Base-by-base conservation (phyloP, 192 early-diverging fungal species). In the Coemansia erecta region DNA sequence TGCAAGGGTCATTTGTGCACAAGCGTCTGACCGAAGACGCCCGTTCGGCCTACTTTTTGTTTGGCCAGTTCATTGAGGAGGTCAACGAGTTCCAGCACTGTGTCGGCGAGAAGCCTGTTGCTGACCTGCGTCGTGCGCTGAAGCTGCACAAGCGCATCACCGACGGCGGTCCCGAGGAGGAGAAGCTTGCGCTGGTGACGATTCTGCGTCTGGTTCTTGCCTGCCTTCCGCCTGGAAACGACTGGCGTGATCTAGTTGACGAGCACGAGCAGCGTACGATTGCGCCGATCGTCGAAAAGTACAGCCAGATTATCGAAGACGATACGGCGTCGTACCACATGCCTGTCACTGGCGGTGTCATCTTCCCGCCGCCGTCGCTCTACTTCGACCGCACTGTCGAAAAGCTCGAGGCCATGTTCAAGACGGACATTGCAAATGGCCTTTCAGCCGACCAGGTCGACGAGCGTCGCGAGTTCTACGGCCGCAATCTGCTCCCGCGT, bases 341-440 rank as follows among this genome's bases (percentile, higher is more conserved):
- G 70, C 77, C 77, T 4, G 72, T 80, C 35, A 70, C 72, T 31
- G 72, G 77, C 37, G 77, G 70, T 48, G 71, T 63, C 19, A 49
- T 74, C 33, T 80, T 67, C 28, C 81, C 83, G 24, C 80, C 83
- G 17, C 69, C 81, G 68, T 84, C 89, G 5, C 82, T 98, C 12
- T 96, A 96, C 81, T 98, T 94, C 82, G 96, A 98, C 82, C 92
- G 95, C 56, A 86, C 88, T 19, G 83, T 90, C n/a, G 90, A 90
- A 49, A 86, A 85, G 51, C 81, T 95, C 19, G 68, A 86, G 14
- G 85, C 87, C 35, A 98, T 98, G 94, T 98, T 87, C 74, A 78
- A 85, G 19, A 89, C 86, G 35, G 76, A 90, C 42, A 37, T 60
- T 1, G 58, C 80, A 13, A 72, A 61, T 1, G 96, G 96, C 2